A percentile compares a stretch with the other conserved stretches of the same genome.
Evolutionary conservation across 192 early-diverging fungal genomes (phyloP).

Genomic region (Backusella macrospora): DNA sequence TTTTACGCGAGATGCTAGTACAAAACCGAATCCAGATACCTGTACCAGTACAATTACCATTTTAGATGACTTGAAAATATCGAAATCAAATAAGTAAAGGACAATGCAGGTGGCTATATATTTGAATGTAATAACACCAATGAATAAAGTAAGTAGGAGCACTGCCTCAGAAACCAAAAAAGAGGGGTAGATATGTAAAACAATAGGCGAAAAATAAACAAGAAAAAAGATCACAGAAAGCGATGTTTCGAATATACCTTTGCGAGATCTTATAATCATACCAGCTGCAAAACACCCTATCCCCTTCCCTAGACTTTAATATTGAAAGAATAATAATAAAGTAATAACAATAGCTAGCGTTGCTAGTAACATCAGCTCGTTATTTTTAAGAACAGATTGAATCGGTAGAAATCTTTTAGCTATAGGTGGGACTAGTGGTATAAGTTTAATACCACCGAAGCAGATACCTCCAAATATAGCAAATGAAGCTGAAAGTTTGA

Average conservation of each 20-base stretch:
- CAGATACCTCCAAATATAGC: constrained; percentile 45
- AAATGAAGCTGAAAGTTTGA: constrained; percentile 34
- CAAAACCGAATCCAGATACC: constrained; percentile 64
- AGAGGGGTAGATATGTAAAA: constrained; percentile 60
- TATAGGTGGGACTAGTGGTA: constrained; percentile 4
- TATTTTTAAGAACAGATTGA: constrained; percentile 24
- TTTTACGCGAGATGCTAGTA: constrained; percentile 60
- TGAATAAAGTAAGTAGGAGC: constrained; percentile 48
- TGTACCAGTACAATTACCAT: constrained; percentile 58
- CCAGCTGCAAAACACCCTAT: constrained; percentile 64
- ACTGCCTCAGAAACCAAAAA: constrained; percentile 52
- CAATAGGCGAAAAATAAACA: constrained; percentile 63
- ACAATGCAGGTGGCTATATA: constrained; percentile 40
- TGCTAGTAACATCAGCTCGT: constrained; percentile 52
- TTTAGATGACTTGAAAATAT: constrained; percentile 34
- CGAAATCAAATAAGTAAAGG: constrained; percentile 45
- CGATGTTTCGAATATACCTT: constrained; percentile 40
- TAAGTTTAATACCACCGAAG: constrained; percentile 29
- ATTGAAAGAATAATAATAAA: constrained; percentile 41
- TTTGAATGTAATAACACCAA: constrained; percentile 52
- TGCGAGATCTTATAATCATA: constrained; percentile 51
- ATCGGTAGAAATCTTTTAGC: constrained; percentile 14
- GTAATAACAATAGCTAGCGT: constrained; percentile 47
- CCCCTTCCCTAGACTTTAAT: constrained; percentile 54
- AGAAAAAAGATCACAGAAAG: constrained; percentile 49